Conservation (phyloP, 164 flowering plant species). For the Cinnamomum chago region DNA sequence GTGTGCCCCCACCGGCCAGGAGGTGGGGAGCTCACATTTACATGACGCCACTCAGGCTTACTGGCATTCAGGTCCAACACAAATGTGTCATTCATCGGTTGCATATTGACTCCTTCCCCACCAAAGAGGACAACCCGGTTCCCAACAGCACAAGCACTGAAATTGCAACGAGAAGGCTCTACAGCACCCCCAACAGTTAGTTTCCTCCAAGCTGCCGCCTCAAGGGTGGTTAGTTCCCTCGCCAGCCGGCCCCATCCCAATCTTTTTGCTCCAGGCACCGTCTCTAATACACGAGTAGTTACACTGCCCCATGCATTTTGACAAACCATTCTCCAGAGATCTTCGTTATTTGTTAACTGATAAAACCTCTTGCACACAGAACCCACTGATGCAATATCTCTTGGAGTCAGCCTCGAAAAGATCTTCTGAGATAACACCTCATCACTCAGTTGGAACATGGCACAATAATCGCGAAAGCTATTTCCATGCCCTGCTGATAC, state of each 20-base stretch:
- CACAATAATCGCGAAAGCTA: constrained; percentile 58
- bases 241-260: constrained; percentile 88
- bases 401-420: constrained; percentile 66
- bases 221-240: constrained; percentile 87
- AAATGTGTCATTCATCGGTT: constrained; percentile 95
- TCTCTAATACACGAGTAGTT: constrained; percentile 76
- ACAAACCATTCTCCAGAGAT: constrained; percentile 93
- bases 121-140: constrained; percentile 91
- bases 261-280: constrained; percentile 80
- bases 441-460: constrained; percentile 71
- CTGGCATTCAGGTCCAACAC: constrained; percentile 76
- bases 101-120: constrained; percentile 96
- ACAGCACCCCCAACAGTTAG: constrained; percentile 86
- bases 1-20: constrained; percentile 98
- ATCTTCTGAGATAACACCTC: constrained; percentile 73
- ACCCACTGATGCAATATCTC: constrained; percentile 88
- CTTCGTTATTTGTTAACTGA: constrained; percentile 73
- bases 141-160: constrained; percentile 95
- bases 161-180: constrained; percentile 94
- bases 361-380: constrained; percentile 69
- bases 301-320: constrained; percentile 96
- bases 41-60: constrained; percentile 80
- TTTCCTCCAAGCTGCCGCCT: constrained; percentile 91
- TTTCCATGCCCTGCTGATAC: constrained; percentile 43
- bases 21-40: constrained; percentile 87